phyloP scores from a whole-genome alignment of 139 green algal species.

The Zygnema cylindricum region DNA sequence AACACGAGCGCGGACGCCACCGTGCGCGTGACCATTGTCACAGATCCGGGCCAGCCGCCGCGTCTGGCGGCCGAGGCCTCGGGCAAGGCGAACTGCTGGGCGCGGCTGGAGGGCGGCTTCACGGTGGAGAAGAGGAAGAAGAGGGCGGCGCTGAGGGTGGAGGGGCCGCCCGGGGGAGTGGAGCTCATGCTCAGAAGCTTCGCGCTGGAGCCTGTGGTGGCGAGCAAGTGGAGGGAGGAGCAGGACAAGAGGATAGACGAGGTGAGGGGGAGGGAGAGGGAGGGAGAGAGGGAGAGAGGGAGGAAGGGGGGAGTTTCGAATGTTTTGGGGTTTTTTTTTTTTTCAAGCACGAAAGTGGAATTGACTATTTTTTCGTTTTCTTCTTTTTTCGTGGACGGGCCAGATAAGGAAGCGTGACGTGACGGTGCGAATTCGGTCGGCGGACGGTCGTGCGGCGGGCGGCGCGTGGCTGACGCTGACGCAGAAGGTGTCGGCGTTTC shows the following conservation, averaged over 20 bases:
- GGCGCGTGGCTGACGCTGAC: neutral
- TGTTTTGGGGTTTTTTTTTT: neutral
- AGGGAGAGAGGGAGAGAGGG: neutral
- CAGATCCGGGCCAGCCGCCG: neutral
- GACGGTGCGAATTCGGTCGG: neutral
- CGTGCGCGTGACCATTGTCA: neutral
- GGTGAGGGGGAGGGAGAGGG: neutral
- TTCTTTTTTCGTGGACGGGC: neutral
- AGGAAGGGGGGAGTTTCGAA: neutral
- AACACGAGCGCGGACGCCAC: neutral
- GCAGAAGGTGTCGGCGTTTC: constrained; percentile 42
- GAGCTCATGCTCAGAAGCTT: constrained; percentile 8
- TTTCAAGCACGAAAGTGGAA: neutral
- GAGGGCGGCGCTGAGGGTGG: neutral
- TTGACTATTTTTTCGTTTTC: neutral
- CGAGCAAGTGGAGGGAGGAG: constrained; percentile 12
- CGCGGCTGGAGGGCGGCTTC: constrained; percentile 36
- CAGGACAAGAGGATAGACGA: constrained; percentile 17
- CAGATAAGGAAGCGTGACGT: constrained; percentile 36
- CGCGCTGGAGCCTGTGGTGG: neutral
- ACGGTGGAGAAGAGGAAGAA: neutral
- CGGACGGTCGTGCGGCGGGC: neutral
- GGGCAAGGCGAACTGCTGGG: constrained; percentile 36
- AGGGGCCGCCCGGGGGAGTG: neutral
- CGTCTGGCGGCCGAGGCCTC: neutral